phyloP scores from a whole-genome alignment of 2,329 filamentous ascomycete genomes.

The Fusarium sp. region DNA sequence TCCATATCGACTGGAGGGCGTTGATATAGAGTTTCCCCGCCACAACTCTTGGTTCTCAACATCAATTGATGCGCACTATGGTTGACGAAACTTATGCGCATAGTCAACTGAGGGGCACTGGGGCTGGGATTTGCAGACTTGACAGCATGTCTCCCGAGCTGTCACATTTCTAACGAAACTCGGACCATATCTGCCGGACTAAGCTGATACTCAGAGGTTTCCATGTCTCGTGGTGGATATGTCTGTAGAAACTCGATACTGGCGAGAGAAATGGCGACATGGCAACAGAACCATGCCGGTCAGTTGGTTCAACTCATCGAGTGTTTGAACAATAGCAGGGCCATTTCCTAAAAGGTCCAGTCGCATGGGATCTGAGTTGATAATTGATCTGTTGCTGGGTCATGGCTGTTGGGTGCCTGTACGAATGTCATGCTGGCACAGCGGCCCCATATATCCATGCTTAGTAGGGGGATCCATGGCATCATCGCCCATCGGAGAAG shows the following conservation, averaged over 20 bases:
- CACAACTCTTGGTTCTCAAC: background rate
- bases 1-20: background rate
- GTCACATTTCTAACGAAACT: conserved; percentile 9
- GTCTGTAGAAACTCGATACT: background rate
- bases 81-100: background rate
- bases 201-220: background rate
- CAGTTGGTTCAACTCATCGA: background rate
- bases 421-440: conserved; percentile 20
- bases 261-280: conserved; percentile 3
- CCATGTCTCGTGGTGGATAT: background rate
- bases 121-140: background rate
- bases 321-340: background rate
- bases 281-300: background rate
- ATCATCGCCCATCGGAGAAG: conserved; percentile 32
- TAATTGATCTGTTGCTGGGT: conserved; percentile 9
- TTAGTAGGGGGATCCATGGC: conserved; percentile 32
- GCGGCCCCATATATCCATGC: conserved; percentile 18
- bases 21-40: background rate
- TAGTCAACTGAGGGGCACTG: background rate
- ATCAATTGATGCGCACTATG: background rate
- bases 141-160: background rate
- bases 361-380: conserved; percentile 4
- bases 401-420: conserved; percentile 22
- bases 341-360: conserved; percentile 5
- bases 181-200: background rate